Conservation (phyloP, 306 rosid genomes). For the Dryas octopetala region DNA sequence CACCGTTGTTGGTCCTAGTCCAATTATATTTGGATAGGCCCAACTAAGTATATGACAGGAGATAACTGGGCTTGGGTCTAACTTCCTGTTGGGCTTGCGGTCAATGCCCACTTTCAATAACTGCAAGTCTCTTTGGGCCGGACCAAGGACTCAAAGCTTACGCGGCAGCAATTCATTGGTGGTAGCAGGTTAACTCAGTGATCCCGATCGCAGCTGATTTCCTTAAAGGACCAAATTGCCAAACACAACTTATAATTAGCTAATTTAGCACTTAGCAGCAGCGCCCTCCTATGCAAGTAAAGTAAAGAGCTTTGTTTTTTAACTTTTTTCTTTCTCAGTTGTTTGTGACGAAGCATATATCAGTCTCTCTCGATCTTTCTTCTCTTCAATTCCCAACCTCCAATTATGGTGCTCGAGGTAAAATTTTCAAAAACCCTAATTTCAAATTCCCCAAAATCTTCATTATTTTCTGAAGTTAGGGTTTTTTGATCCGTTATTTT, state of each 20-base stretch:
- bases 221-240: not conserved
- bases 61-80: too few relatives aligned
- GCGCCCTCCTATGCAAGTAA: constrained; percentile 19
- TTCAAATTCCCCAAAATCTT: not conserved
- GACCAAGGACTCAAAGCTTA: not conserved
- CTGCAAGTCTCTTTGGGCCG: not conserved
- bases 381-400: constrained; percentile 24
- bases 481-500: constrained; percentile 26
- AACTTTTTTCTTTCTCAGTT: not conserved
- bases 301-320: not conserved
- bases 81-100: too few relatives aligned
- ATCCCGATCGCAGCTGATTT: not conserved
- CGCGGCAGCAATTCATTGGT: too few relatives aligned
- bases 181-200: not conserved
- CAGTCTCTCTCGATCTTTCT: constrained; percentile 11
- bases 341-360: not conserved
- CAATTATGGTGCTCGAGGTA: constrained; percentile 94
- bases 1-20: too few relatives aligned
- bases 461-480: constrained; percentile 34
- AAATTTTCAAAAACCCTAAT: constrained; percentile 17
- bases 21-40: too few relatives aligned
- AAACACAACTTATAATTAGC: not conserved
- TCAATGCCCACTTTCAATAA: too few relatives aligned
- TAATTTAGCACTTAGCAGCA: not conserved
- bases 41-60: too few relatives aligned